Evolutionary conservation across 176 grass and related monocot species (phyloP), one percentile per base, ranked within the genome.

Genomic region (Aegilops sharonensis): DNA sequence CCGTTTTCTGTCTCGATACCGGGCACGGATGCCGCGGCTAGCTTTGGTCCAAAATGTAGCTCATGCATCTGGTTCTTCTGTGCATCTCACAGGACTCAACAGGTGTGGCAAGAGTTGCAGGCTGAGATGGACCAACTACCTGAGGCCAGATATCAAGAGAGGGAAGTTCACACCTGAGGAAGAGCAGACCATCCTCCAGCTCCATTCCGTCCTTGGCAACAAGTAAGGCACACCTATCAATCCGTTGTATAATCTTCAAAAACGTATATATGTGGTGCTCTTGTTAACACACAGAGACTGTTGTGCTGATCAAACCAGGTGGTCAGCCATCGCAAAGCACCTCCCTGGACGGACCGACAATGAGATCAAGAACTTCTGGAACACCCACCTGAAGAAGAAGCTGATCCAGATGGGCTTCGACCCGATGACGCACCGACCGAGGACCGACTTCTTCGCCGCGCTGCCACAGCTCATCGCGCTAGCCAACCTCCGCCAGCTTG

Each of bases 351-450:
- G 96, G 20, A 98, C 96, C 0, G 96, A 98, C 86, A 98, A 98
- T 2, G 96, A 98, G 85, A 98, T 98, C 90, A 98, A 98, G 92
- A 98, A 98, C 39, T 98, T 92, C 88, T 98, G 96, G 96, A 98
- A 98, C 88, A 98, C 96, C 0, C 94, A 95, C 86, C 93, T 98
- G 59, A 98, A 95, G 92, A 98, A 98, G 87, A 95, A 98, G 76
- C 79, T 98, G 20, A 98, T 98, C 82, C 96, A 95, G 78, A 98
- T 95, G 96, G 96, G 96, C 32, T 91, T 98, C 37, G 96, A 98
- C 88, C 96, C 96, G 4, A 98, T 95, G 93, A 98, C 96, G 6
- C 96, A 98, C 88, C 86, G 79, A 8, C 96, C 93, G 29, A 90
- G 96, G 50, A 98, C 96, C 1, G 92, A 98, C 84, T 91, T 98